A percentile compares a stretch with the other conserved stretches of the same genome.
Evolutionary conservation across 306 rosid species (phyloP).

Genomic region (Glycine latifolia): DNA sequence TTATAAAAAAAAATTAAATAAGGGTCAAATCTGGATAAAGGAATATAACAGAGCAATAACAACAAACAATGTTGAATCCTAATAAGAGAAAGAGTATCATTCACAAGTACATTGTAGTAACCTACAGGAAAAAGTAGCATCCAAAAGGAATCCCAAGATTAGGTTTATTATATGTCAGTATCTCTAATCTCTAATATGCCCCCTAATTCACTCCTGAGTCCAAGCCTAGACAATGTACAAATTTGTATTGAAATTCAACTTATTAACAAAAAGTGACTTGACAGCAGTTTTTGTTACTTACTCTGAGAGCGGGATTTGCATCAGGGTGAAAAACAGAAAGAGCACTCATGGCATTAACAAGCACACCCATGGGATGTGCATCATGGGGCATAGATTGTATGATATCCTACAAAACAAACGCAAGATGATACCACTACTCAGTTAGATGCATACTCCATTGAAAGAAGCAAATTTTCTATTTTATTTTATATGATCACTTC

Average conservation of each 20-base stretch:
- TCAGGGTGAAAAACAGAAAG: conserved; percentile 91
- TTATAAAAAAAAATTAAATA: conserved; percentile 22
- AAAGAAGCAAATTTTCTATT: conserved; percentile 10
- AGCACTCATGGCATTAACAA: conserved; percentile 83
- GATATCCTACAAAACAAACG: conserved; percentile 68
- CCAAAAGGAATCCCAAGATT: conserved; percentile 7
- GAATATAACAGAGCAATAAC: conserved; percentile 12
- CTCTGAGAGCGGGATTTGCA: conserved; percentile 91
- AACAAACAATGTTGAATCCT: conserved; percentile 13
- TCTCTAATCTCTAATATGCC: neutral
- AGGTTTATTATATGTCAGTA: neutral
- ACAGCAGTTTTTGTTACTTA: conserved; percentile 48
- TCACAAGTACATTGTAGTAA: neutral
- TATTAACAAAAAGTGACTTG: conserved; percentile 15
- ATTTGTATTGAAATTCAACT: neutral
- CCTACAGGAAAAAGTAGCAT: neutral
- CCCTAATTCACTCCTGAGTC: neutral
- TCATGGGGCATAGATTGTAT: conserved; percentile 94
- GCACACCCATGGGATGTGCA: conserved; percentile 97
- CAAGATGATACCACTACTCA: conserved; percentile 16
- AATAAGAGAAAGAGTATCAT: neutral
- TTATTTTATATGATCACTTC: conserved; percentile 21
- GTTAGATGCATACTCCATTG: conserved; percentile 24
- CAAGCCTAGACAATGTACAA: neutral
- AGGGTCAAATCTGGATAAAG: conserved; percentile 18